Base-by-base conservation (phyloP, 2,329 filamentous ascomycete genomes). In the Fusarium sp. region DNA sequence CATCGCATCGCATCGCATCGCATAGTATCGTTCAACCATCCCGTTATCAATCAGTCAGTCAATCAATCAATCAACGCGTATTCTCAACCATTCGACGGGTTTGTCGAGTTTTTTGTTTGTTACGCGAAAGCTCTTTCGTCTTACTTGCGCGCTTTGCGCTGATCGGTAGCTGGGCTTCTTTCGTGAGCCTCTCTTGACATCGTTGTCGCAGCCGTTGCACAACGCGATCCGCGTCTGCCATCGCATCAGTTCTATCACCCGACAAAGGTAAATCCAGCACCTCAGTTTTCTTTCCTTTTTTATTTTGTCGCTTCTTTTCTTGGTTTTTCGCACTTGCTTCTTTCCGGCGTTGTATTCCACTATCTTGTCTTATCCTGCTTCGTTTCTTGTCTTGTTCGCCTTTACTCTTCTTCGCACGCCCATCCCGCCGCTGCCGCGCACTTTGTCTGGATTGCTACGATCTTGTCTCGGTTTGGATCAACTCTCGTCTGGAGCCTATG, bases 151-250 rank as follows among this genome's bases (percentile, higher is more conserved):
- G 44, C 63, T 34, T 25, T 51, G 27, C 48, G 45, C 51, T 55
- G 47, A 43, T 51, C 40, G 27, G 34, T 27, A 53, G 13, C 32
- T 45, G 54, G 29, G 54, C 54, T 59, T 48, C 40, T 15, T 61
- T 48, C 30, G 52, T 48, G 57, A 66, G 48, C 62, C 56, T 73
- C 67, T 54, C 41, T 64, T 63, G 61, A 62, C 61, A 47, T 74
- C 71, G 59, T 64, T 72, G 59, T 58, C 58, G 66, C 59, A 60
- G 53, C 49, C 49, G 74, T 75, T 65, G 74, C 72, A 75, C 74
- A 75, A 75, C 74, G 65, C 72, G 74, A 70, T 71, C 69, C 73
- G 70, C 70, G 63, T 71, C 68, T 62, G 58, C 70, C 70, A 59
- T 70, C 58, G 54, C 60, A 62, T 70, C 60, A 61, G 49, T 44